Conservation (phyloP, 2,329 filamentous ascomycete genomes). For the Aspergillus sp. region DNA sequence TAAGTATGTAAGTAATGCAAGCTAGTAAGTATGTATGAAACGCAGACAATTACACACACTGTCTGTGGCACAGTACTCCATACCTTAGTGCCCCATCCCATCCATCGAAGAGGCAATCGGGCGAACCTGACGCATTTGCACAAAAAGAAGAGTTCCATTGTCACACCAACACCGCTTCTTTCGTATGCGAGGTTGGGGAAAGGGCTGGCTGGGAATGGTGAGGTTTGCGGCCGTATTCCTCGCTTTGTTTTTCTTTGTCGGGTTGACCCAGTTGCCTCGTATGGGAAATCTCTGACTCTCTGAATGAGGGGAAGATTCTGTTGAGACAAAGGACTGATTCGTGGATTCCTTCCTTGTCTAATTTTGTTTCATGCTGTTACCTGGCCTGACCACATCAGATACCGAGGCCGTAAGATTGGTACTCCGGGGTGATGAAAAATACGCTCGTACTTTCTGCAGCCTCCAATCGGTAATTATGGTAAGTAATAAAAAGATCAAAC, state of each 20-base stretch:
- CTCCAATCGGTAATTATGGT: background rate
- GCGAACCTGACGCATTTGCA: background rate
- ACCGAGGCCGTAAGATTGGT: background rate
- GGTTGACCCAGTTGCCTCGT: background rate
- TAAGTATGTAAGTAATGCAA: background rate
- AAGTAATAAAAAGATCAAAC: background rate
- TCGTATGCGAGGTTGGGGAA: background rate
- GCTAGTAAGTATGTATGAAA: no score
- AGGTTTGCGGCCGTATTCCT: background rate
- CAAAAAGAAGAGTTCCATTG: background rate
- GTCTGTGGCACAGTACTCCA: no score
- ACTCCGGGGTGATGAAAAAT: background rate
- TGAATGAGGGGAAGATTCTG: background rate
- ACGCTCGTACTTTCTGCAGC: background rate
- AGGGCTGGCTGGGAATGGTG: background rate
- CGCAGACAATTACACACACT: no score
- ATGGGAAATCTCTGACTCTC: background rate
- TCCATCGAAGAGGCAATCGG: background rate
- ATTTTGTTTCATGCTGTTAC: background rate
- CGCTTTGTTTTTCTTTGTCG: background rate
- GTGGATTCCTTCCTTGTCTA: background rate
- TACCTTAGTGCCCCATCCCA: no score
- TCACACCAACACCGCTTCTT: background rate
- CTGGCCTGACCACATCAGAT: background rate
- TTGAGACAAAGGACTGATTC: background rate